Evolutionary conservation across 192 early-diverging fungal genomes (phyloP).

Genomic region (Mortierella antarctica): DNA sequence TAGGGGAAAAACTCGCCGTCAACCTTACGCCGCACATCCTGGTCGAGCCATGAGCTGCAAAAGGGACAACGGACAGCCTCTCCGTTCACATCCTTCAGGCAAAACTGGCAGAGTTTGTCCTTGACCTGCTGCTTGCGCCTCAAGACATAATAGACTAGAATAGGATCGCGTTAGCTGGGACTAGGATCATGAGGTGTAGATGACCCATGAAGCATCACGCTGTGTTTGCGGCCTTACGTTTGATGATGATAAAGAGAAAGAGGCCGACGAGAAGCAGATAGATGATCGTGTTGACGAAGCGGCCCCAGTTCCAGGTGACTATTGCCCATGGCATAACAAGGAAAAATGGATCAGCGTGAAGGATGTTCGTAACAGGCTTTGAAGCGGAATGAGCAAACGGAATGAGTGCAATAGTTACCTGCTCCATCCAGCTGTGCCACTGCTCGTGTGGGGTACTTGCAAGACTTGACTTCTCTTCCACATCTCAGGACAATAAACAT

Average conservation of each 20-base stretch:
- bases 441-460: conserved; percentile 7
- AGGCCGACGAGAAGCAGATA: conserved; percentile 13
- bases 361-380: neutral
- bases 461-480: neutral
- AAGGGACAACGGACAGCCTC: conserved; percentile 24
- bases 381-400: neutral
- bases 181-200: neutral
- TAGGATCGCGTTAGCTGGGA: no score
- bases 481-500: conserved; percentile 24
- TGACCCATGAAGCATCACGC: no score
- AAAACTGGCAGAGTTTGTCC: conserved; percentile 29
- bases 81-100: conserved; percentile 11
- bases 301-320: conserved; percentile 39
- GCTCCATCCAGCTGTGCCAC: conserved; percentile 17
- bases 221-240: conserved; percentile 6
- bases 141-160: conserved; percentile 13
- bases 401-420: neutral
- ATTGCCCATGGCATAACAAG: neutral
- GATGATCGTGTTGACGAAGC: conserved; percentile 29
- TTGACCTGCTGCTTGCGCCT: conserved; percentile 4
- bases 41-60: conserved; percentile 40
- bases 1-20: neutral
- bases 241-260: conserved; percentile 21
- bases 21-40: conserved; percentile 19
- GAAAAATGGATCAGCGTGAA: neutral